These are phyloP conservation scores for Pseudopediastrum boryanum DNA, from an alignment of 139 green algal genomes.

Conservation along the genomic window DNA sequence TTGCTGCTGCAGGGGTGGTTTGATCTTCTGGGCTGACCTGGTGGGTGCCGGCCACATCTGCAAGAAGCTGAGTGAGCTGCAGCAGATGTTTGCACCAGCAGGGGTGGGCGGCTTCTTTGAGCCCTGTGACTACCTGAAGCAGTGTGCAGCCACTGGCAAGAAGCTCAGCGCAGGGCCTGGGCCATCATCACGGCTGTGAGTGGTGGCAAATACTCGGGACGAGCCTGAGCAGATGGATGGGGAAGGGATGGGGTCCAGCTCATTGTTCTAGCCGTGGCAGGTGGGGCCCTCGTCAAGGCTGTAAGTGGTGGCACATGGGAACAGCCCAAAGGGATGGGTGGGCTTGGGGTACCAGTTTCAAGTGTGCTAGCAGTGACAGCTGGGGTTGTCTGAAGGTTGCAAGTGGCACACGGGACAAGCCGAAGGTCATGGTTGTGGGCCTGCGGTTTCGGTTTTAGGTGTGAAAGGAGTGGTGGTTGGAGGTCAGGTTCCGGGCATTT, in stretches of 20 bases:
- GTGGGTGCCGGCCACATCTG: constrained; percentile 68
- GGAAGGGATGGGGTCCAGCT: not conserved
- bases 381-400: not conserved
- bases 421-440: not conserved
- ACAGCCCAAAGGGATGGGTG: no score
- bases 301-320: not conserved
- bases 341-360: not conserved
- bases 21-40: constrained; percentile 94
- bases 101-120: constrained; percentile 79
- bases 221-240: no score
- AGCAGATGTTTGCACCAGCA: constrained; percentile 42
- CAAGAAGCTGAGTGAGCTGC: constrained; percentile 54
- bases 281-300: no score
- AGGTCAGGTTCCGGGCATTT: not conserved
- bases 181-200: not conserved
- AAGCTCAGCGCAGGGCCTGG: constrained; percentile 55
- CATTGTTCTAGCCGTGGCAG: not conserved
- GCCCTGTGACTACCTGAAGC: constrained; percentile 84
- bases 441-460: not conserved
- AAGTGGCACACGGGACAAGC: not conserved
- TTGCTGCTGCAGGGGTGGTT: constrained; percentile 80
- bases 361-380: not conserved
- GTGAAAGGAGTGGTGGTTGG: not conserved
- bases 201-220: no score
- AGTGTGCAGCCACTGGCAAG: constrained; percentile 49